Evolutionary conservation across 2,329 filamentous ascomycete genomes (phyloP).

Genomic region (Colletotrichum sojae): DNA sequence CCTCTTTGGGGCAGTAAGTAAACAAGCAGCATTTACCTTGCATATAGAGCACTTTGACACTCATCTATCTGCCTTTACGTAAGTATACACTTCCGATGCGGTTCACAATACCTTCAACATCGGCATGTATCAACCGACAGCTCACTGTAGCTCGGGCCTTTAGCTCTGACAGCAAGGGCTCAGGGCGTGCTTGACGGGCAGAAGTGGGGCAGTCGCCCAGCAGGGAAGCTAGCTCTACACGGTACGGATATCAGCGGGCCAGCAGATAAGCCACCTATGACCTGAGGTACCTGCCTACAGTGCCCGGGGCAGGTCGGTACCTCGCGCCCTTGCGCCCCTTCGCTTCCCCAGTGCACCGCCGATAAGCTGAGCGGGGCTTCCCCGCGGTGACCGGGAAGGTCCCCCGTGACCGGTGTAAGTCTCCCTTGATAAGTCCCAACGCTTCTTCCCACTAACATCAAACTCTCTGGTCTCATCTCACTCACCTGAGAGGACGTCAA

Average conservation of each 20-base stretch:
- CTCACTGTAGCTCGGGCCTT: conserved; percentile 3
- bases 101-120: background rate
- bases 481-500: background rate
- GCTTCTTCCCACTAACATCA: conserved; percentile 1
- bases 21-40: background rate
- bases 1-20: background rate
- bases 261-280: conserved; percentile 23
- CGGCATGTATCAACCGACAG: background rate
- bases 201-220: conserved; percentile 10
- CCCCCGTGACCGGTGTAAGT: conserved; percentile 36
- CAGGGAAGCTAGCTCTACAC: conserved; percentile 38
- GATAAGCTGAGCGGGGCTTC: conserved; percentile 39
- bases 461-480: conserved; percentile 6
- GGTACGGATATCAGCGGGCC: conserved; percentile 40
- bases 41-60: background rate
- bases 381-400: conserved; percentile 31
- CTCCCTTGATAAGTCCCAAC: conserved; percentile 21
- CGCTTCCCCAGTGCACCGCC: conserved; percentile 25
- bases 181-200: conserved; percentile 16
- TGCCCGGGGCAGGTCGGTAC: too few relatives aligned
- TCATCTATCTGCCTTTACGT: background rate
- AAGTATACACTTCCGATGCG: background rate
- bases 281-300: conserved; percentile 7
- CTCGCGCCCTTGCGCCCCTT: too few relatives aligned
- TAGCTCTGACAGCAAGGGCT: background rate